These are phyloP conservation scores for Aspergillus incahuasiensis DNA, from an alignment of 495 filamentous ascomycete species.

Conservation along the genomic window DNA sequence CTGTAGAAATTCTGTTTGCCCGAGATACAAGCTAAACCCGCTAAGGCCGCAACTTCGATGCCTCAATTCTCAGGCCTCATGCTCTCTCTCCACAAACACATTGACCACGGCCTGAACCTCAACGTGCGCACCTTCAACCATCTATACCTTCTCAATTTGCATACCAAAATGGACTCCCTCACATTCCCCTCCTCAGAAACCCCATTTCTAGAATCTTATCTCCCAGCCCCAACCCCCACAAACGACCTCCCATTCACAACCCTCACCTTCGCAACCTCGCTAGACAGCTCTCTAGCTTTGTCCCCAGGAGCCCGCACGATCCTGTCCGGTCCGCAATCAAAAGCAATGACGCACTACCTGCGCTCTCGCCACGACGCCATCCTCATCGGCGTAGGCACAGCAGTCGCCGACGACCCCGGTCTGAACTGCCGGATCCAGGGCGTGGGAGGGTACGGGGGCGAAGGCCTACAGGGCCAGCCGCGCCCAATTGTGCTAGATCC, in stretches of 20 bases:
- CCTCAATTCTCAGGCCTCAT: background rate
- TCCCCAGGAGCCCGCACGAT: conserved; percentile 68
- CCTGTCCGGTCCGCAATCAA: conserved; percentile 76
- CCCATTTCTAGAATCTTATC: conserved; percentile 40
- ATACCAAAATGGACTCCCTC: conserved; percentile 24
- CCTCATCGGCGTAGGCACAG: conserved; percentile 81
- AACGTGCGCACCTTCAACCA: background rate
- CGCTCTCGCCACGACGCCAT: conserved; percentile 80
- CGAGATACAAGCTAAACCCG: too few species aligned
- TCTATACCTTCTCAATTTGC: background rate
- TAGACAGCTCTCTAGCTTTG: conserved; percentile 72
- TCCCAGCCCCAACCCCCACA: conserved; percentile 19
- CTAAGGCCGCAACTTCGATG: too few species aligned
- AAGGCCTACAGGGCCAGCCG: conserved; percentile 55
- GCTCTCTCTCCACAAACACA: background rate
- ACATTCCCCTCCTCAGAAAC: conserved; percentile 34
- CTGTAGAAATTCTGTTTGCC: too few species aligned
- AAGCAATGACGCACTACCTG: conserved; percentile 90
- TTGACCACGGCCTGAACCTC: background rate
- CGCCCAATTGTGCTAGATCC: conserved; percentile 79
- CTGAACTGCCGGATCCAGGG: conserved; percentile 70
- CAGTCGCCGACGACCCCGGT: conserved; percentile 75
- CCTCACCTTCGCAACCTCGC: conserved; percentile 84
- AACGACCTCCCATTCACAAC: conserved; percentile 52
- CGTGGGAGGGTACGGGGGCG: conserved; percentile 45